Conservation (phyloP, 345 rosid species). For the Aquilaria yunnanensis region DNA sequence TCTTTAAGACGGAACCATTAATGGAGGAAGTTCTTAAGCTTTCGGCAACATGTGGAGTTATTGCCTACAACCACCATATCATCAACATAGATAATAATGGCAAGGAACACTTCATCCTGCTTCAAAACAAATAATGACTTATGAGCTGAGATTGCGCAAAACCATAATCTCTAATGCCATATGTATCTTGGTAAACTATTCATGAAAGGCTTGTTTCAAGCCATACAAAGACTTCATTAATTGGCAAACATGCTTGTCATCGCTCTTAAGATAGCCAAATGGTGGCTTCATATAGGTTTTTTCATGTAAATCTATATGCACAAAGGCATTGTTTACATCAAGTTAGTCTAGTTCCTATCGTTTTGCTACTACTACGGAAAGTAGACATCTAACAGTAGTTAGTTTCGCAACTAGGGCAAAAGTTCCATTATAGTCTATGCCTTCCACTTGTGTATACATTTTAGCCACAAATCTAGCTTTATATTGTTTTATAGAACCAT, state of each 20-base stretch:
- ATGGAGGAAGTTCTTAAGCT: not conserved
- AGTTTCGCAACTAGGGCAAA: no score
- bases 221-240: constrained; percentile 7
- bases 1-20: not conserved
- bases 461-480: not conserved
- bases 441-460: not conserved
- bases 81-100: not conserved
- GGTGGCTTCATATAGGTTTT: not conserved
- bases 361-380: no score
- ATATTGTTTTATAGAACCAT: not conserved
- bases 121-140: not conserved
- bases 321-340: not conserved
- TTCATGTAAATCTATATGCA: not conserved
- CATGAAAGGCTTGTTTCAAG: not conserved
- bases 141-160: not conserved
- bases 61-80: not conserved
- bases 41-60: not conserved
- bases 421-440: not conserved
- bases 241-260: not conserved
- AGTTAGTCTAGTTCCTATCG: no score
- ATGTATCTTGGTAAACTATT: not conserved
- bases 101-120: not conserved
- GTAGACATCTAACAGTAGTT: no score
- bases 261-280: not conserved
- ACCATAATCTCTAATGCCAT: not conserved